phyloP scores from a whole-genome alignment of 192 early-diverging fungal species.

The Gonapodya sp. region DNA sequence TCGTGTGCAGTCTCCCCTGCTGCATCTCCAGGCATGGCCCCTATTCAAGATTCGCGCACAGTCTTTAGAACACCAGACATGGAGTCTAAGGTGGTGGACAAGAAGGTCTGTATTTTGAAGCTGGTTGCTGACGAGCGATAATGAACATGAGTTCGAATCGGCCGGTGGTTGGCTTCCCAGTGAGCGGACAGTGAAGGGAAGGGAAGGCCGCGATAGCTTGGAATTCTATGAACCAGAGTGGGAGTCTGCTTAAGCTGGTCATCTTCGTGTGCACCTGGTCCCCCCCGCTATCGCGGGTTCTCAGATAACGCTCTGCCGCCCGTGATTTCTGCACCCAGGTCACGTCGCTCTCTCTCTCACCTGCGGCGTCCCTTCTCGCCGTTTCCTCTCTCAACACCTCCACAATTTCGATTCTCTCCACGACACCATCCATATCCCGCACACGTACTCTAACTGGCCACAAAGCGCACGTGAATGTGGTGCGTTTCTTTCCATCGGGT shows the following conservation, averaged over 20 bases:
- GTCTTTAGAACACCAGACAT: background rate
- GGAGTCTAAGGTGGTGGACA: background rate
- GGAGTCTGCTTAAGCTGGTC: too few relatives aligned
- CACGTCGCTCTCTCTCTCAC: background rate
- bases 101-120: background rate
- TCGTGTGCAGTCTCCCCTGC: background rate
- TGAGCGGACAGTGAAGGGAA: too few relatives aligned
- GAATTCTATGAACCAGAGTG: too few relatives aligned
- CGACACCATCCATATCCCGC: background rate
- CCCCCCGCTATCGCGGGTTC: too few relatives aligned
- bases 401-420: background rate
- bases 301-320: too few relatives aligned
- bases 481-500: background rate
- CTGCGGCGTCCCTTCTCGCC: background rate
- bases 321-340: background rate
- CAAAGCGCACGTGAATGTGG: background rate
- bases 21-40: background rate
- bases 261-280: too few relatives aligned
- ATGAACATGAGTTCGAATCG: too few relatives aligned
- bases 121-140: too few relatives aligned
- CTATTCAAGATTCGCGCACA: background rate
- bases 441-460: background rate
- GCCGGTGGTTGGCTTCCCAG: too few relatives aligned
- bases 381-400: background rate
- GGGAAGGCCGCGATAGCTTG: too few relatives aligned